These are phyloP conservation scores for Globisporangium orthogonon DNA, from an alignment of 352 stramenopile species.

Conservation along the genomic window DNA sequence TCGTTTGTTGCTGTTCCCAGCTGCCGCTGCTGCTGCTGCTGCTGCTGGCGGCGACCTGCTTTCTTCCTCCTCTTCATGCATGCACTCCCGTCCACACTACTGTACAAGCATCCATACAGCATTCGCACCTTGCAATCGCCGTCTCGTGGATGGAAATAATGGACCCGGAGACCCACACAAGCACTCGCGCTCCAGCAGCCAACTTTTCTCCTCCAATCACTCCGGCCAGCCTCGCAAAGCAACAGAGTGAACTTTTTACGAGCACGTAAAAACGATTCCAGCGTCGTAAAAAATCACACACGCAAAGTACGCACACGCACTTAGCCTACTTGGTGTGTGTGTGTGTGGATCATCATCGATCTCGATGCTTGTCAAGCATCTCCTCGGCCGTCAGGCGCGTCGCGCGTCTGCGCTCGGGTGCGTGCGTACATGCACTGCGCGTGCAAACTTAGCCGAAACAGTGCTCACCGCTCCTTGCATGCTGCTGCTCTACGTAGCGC, in stretches of 20 bases:
- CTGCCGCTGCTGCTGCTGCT: conserved; percentile 1
- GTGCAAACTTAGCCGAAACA: neutral
- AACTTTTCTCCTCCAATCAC: conserved; percentile 73
- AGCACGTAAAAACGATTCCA: conserved; percentile 13
- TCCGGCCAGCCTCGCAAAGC: conserved; percentile 25
- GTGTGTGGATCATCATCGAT: neutral
- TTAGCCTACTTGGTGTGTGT: neutral
- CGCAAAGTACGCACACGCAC: neutral
- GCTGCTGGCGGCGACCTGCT: neutral
- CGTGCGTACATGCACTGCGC: too few species aligned
- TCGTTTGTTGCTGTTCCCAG: too few species aligned
- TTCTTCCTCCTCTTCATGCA: too few species aligned
- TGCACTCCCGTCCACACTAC: neutral
- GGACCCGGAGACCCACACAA: conserved; percentile 28
- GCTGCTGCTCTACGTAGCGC: neutral
- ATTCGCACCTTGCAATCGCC: conserved; percentile 31
- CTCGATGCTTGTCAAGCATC: neutral
- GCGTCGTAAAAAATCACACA: neutral
- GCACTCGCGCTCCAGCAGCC: conserved; percentile 8
- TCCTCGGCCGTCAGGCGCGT: conserved; percentile 2
- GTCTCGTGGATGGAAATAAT: conserved; percentile 87
- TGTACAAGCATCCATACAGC: neutral
- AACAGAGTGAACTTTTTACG: neutral
- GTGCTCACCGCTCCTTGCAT: neutral
- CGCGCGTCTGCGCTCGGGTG: neutral